Conservation (phyloP, 441 rosid species). For the Mallotus japonicus region DNA sequence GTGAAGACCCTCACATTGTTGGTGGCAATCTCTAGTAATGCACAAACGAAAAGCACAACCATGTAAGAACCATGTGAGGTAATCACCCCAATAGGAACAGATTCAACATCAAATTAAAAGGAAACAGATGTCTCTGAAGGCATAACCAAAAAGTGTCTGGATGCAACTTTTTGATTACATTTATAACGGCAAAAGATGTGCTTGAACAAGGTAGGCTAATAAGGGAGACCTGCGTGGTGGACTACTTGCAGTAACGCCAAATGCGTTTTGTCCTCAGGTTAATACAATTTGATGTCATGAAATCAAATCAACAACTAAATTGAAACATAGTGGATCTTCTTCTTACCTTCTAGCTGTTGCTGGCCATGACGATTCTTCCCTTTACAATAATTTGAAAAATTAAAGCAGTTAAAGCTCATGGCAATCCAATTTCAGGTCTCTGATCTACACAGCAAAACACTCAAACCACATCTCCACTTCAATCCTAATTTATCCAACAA, state of each 20-base stretch:
- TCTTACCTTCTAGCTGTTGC: conserved; percentile 51
- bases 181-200: not conserved
- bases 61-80: conserved; percentile 19
- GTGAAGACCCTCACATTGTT: conserved; percentile 68
- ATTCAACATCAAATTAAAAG: conserved; percentile 8
- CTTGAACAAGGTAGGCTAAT: not conserved
- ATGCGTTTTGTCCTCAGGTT: not conserved
- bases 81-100: not conserved
- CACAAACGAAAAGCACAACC: conserved; percentile 21
- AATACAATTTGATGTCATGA: no score
- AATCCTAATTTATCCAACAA: conserved; percentile 17
- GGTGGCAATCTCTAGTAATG: conserved; percentile 55
- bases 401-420: conserved; percentile 61
- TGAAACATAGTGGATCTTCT: conserved; percentile 20
- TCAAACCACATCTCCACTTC: conserved; percentile 24
- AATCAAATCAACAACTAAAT: conserved; percentile 10
- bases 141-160: not conserved
- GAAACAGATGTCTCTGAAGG: not conserved
- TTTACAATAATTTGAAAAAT: conserved; percentile 40
- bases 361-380: conserved; percentile 31
- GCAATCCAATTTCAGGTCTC: conserved; percentile 30
- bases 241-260: not conserved
- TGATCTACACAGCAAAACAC: conserved; percentile 17
- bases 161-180: not conserved
- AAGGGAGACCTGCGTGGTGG: not conserved